Conservation (phyloP, 345 rosid genomes). For the Eutrema yunnanense region DNA sequence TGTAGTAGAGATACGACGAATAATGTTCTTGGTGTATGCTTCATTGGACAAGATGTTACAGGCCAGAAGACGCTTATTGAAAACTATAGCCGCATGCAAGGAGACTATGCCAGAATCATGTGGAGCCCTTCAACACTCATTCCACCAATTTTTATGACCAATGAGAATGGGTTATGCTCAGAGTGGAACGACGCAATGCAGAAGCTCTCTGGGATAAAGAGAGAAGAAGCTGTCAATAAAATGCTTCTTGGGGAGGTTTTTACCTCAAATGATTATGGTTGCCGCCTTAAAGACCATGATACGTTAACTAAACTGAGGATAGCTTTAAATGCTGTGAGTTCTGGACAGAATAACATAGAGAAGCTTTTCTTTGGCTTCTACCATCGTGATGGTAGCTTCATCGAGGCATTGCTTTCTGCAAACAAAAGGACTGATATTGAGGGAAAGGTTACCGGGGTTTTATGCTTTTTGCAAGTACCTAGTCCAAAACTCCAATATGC, state of each 20-base stretch:
- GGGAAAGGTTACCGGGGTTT: conserved; percentile 57
- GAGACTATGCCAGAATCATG: conserved; percentile 69
- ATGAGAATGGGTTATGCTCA: conserved; percentile 59
- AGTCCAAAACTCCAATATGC: conserved; percentile 79
- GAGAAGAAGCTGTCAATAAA: conserved; percentile 55
- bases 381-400: conserved; percentile 46
- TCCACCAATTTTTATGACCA: conserved; percentile 75
- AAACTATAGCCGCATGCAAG: conserved; percentile 54
- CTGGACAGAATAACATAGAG: conserved; percentile 50
- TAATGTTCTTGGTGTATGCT: conserved; percentile 68
- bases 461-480: conserved; percentile 71
- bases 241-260: conserved; percentile 82
- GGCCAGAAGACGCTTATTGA: conserved; percentile 51
- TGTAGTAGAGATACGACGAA: conserved; percentile 55
- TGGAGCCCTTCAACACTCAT: conserved; percentile 64
- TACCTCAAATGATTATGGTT: conserved; percentile 47
- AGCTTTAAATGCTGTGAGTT: conserved; percentile 44
- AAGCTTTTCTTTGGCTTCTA: conserved; percentile 64
- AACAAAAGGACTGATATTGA: conserved; percentile 53
- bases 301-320: conserved; percentile 66
- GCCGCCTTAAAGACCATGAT: conserved; percentile 62
- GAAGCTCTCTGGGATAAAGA: conserved; percentile 65
- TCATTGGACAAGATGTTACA: conserved; percentile 76
- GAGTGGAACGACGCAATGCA: conserved; percentile 90
- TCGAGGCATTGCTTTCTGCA: conserved; percentile 63